Evolutionary conservation across 1,284 basidiomycete species (phyloP).

Genomic region (Boletus mariae): DNA sequence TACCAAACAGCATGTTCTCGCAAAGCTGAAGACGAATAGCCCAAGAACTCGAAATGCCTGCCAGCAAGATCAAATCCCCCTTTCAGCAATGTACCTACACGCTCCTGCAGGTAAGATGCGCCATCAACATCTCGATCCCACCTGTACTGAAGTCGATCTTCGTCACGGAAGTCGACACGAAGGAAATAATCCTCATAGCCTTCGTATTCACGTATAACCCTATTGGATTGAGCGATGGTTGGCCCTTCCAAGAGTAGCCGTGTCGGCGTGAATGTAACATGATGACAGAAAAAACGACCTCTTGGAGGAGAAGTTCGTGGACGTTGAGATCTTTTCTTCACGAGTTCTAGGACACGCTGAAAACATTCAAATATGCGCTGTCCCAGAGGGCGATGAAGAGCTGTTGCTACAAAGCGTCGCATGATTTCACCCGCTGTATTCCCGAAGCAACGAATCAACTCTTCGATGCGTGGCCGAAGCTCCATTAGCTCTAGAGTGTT

Average conservation of each 20-base stretch:
- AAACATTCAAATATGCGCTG: slow-evolving; percentile 53
- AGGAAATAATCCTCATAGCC: slow-evolving; percentile 65
- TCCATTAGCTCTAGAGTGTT: slow-evolving; percentile 52
- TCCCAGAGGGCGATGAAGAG: slow-evolving; percentile 39
- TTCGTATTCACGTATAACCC: slow-evolving; percentile 56
- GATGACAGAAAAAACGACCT: slow-evolving; percentile 50
- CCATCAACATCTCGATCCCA: slow-evolving; percentile 67
- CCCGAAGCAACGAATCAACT: slow-evolving; percentile 36
- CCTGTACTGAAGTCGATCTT: slow-evolving; percentile 64
- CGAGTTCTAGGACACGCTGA: slow-evolving; percentile 29
- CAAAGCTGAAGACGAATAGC: slow-evolving; percentile 69
- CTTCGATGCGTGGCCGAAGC: slow-evolving; percentile 42
- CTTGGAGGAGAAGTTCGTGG: slow-evolving; percentile 17
- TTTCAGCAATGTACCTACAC: slow-evolving; percentile 63
- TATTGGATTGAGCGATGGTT: slow-evolving; percentile 62
- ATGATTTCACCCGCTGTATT: slow-evolving; percentile 44
- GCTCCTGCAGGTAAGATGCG: slow-evolving; percentile 49
- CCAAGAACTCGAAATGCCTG: slow-evolving; percentile 66
- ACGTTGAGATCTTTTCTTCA: slow-evolving; percentile 24
- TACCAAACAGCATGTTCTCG: slow-evolving; percentile 79
- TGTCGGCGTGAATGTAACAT: slow-evolving; percentile 70
- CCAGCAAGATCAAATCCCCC: slow-evolving; percentile 67
- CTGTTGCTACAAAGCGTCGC: slow-evolving; percentile 45
- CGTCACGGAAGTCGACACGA: slow-evolving; percentile 76
- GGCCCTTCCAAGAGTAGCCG: slow-evolving; percentile 71